These are phyloP conservation scores for Inga laurina DNA, from an alignment of 306 rosid genomes.

Conservation along the genomic window DNA sequence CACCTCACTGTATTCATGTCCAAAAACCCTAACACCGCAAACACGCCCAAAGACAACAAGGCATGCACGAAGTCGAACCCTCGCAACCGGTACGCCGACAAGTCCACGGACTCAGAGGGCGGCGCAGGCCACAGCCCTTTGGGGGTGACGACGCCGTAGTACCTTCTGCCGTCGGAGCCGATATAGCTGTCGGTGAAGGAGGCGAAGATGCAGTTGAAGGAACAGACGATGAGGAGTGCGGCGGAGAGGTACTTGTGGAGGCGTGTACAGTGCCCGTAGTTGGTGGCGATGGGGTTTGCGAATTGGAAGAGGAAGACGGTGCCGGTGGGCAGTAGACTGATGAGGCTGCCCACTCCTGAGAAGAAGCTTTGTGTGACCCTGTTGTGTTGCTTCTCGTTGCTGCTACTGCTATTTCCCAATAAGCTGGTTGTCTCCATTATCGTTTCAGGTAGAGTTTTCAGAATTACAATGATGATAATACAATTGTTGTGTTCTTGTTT, in stretches of 20 bases:
- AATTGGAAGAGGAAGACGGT: slow-evolving; percentile 76
- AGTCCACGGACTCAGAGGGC: slow-evolving; percentile 33
- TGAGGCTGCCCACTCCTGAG: slow-evolving; percentile 49
- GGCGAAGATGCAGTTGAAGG: slow-evolving; percentile 62
- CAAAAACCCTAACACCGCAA: slow-evolving; percentile 55
- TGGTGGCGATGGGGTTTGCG: slow-evolving; percentile 65
- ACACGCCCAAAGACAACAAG: slow-evolving; percentile 46
- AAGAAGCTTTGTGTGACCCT: background rate
- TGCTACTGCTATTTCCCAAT: too few relatives aligned
- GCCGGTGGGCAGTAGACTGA: slow-evolving; percentile 78
- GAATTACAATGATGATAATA: background rate
- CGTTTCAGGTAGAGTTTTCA: background rate
- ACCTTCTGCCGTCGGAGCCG: slow-evolving; percentile 50
- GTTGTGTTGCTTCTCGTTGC: background rate
- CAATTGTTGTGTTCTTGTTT: background rate
- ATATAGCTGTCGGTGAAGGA: slow-evolving; percentile 83
- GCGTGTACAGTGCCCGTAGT: slow-evolving; percentile 62
- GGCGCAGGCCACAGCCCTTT: slow-evolving; percentile 75
- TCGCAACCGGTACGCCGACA: slow-evolving; percentile 52
- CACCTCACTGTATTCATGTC: slow-evolving; percentile 54
- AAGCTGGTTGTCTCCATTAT: background rate
- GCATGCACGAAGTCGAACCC: slow-evolving; percentile 76
- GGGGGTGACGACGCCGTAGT: slow-evolving; percentile 56
- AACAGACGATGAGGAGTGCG: slow-evolving; percentile 46
- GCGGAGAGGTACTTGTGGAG: slow-evolving; percentile 53